phyloP scores from a whole-genome alignment of 2,329 filamentous ascomycete species.

The Ceratocystis variospora region DNA sequence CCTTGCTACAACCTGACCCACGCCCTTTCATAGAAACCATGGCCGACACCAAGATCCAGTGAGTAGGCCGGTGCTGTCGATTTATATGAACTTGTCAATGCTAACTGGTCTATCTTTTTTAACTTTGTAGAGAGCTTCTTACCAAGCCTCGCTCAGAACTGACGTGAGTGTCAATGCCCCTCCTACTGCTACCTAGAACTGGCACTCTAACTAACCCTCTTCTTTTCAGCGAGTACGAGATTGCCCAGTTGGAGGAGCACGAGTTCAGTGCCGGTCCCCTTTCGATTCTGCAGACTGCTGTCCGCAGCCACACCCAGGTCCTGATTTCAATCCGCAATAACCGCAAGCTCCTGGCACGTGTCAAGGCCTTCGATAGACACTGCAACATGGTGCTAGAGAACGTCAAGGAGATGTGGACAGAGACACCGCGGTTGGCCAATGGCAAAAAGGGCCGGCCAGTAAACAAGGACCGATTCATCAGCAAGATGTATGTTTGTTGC shows the following conservation, averaged over 20 bases:
- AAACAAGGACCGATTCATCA: constrained; percentile 97
- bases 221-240: constrained; percentile 68
- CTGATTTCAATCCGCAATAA: constrained; percentile 97
- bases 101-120: neutral
- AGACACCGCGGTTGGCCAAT: constrained; percentile 67
- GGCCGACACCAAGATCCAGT: constrained; percentile 63
- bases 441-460: constrained; percentile 82
- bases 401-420: constrained; percentile 96
- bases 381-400: constrained; percentile 99
- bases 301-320: constrained; percentile 86
- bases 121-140: constrained; percentile 57
- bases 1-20: constrained; percentile 8
- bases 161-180: constrained; percentile 50
- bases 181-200: neutral
- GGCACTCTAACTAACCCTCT: constrained; percentile 9
- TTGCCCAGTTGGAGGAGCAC: constrained; percentile 53
- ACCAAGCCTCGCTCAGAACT: constrained; percentile 80
- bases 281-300: constrained; percentile 92
- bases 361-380: constrained; percentile 97
- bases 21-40: constrained; percentile 28
- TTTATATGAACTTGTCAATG: neutral
- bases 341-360: constrained; percentile 88
- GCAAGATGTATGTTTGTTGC: constrained; percentile 63
- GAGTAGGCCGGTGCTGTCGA: constrained; percentile 17
- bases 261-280: constrained; percentile 45